Conservation (phyloP, 306 rosid genomes). For the Ormosia semicastrata region DNA sequence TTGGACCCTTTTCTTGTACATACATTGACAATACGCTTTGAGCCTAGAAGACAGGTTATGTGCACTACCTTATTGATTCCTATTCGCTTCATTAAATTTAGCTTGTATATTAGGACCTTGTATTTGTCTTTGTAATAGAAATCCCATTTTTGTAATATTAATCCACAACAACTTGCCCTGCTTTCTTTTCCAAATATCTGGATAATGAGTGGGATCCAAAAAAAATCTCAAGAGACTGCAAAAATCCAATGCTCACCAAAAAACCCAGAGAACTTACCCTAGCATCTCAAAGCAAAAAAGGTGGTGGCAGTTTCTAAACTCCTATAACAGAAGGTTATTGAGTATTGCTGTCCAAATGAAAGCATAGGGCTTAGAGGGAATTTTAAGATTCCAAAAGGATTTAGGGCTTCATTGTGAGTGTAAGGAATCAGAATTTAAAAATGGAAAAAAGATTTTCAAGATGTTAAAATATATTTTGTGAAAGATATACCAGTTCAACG, state of each 20-base stretch:
- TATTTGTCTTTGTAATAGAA: background rate
- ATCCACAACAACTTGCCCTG: background rate
- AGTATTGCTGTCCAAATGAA: too few species aligned
- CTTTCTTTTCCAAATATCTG: background rate
- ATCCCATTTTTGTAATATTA: constrained; percentile 2
- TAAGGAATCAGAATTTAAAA: background rate
- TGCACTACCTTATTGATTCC: constrained; percentile 17
- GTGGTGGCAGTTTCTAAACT: too few species aligned
- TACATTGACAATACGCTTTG: constrained; percentile 92
- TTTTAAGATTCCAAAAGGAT: background rate
- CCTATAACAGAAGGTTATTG: too few species aligned
- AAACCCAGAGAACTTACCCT: too few species aligned
- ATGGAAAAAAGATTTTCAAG: background rate
- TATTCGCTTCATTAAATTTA: constrained; percentile 4
- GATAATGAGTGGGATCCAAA: background rate
- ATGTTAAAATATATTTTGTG: background rate
- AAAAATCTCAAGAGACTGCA: background rate
- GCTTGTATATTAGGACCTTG: constrained; percentile 13
- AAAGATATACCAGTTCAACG: background rate
- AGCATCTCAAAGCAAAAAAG: too few species aligned
- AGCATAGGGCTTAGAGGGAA: background rate
- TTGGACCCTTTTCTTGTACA: constrained; percentile 95
- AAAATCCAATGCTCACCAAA: too few species aligned
- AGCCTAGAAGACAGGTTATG: constrained; percentile 95
- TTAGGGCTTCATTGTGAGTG: background rate